Conservation (phyloP, 352 stramenopile species). For the Saprolegnia parasitica region DNA sequence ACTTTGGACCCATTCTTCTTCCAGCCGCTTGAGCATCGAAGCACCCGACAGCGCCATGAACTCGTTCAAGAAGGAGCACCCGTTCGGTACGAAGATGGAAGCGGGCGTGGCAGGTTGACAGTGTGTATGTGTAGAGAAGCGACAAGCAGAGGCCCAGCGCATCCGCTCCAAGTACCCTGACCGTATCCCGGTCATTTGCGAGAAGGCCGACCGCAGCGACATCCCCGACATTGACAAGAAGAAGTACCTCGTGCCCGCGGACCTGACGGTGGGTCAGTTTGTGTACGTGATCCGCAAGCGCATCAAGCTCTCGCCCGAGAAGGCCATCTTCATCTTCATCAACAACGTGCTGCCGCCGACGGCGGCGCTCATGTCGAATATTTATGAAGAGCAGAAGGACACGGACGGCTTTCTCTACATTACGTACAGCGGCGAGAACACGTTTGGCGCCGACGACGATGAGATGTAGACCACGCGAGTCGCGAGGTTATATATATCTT, state of each 20-base stretch:
- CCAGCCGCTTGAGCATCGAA: neutral
- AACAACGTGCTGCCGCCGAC: constrained; percentile 97
- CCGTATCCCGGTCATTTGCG: constrained; percentile 94
- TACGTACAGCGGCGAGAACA: constrained; percentile 99
- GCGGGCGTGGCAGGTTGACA: neutral
- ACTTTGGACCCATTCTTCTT: constrained; percentile 12
- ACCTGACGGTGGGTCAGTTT: constrained; percentile 98
- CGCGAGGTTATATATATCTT: constrained; percentile 19
- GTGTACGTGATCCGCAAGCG: constrained; percentile 99
- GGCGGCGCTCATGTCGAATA: constrained; percentile 98
- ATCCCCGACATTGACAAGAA: constrained; percentile 99
- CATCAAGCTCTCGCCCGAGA: constrained; percentile 97
- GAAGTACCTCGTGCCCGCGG: constrained; percentile 95
- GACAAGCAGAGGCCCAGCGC: constrained; percentile 95
- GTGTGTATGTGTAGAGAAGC: constrained; percentile 80
- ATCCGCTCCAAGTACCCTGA: constrained; percentile 99
- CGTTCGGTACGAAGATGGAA: constrained; percentile 51
- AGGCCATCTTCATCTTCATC: constrained; percentile 99
- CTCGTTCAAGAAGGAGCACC: constrained; percentile 89
- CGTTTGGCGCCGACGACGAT: constrained; percentile 82
- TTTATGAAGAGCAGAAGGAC: constrained; percentile 99
- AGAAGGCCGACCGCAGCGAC: constrained; percentile 95
- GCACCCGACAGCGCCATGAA: constrained; percentile 45
- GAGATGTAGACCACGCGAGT: neutral
- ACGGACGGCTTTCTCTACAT: constrained; percentile 99